Evolutionary conservation across 257 asterid genomes (phyloP).

Genomic region (Fraxinus pennsylvanica): DNA sequence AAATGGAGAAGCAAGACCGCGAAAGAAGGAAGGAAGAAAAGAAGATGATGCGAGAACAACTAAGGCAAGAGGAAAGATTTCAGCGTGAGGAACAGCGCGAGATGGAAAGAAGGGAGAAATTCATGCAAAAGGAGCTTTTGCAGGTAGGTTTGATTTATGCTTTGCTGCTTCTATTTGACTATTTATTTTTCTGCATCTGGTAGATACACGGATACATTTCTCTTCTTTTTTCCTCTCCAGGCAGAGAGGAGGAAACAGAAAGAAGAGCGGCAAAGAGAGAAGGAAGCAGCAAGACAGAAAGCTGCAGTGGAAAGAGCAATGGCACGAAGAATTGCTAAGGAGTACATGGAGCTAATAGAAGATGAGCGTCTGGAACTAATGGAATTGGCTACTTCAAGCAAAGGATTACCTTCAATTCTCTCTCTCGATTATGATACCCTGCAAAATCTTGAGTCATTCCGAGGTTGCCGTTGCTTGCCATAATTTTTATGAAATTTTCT

Average conservation of each 20-base stretch:
- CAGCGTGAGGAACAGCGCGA: constrained; percentile 99
- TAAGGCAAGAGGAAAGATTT: constrained; percentile 78
- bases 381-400: constrained; percentile 94
- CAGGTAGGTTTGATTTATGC: constrained; percentile 45
- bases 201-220: neutral
- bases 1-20: constrained; percentile 89
- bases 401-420: constrained; percentile 77
- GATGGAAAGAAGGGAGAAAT: constrained; percentile 90
- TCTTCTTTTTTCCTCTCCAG: constrained; percentile 41
- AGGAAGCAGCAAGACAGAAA: constrained; percentile 80
- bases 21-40: constrained; percentile 89
- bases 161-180: neutral
- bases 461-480: constrained; percentile 60
- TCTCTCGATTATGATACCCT: constrained; percentile 84
- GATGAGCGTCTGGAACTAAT: constrained; percentile 96
- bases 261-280: constrained; percentile 84
- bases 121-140: constrained; percentile 84
- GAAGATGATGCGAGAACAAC: constrained; percentile 75
- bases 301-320: constrained; percentile 94
- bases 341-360: constrained; percentile 91
- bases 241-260: constrained; percentile 89
- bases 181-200: constrained; percentile 19
- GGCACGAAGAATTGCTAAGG: constrained; percentile 90
- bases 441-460: constrained; percentile 82
- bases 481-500: neutral